Evolutionary conservation across 768 basidiomycete species (phyloP).

Genomic region (Podaxis mareebaensis): DNA sequence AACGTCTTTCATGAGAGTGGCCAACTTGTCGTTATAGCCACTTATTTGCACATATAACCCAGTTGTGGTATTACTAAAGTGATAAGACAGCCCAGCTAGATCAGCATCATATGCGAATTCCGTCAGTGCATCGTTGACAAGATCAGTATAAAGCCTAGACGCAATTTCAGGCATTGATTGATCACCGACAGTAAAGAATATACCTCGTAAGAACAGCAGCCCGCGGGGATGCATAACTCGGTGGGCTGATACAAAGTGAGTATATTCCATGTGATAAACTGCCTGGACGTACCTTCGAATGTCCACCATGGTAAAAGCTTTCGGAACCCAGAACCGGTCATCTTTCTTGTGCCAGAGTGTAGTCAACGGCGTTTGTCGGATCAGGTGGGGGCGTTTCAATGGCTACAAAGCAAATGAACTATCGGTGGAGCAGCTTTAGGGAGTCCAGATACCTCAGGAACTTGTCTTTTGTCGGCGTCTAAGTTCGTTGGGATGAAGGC

Average conservation of each 20-base stretch:
- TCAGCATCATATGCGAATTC: constrained; percentile 94
- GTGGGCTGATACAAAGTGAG: constrained; percentile 40
- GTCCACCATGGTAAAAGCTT: constrained; percentile 75
- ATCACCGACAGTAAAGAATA: constrained; percentile 18
- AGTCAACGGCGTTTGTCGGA: constrained; percentile 69
- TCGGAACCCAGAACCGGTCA: constrained; percentile 94
- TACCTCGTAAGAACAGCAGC: constrained; percentile 74
- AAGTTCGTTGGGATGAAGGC: constrained; percentile 89
- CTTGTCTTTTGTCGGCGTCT: constrained; percentile 75
- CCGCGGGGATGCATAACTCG: constrained; percentile 63
- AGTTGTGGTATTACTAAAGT: constrained; percentile 57
- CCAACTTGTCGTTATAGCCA: constrained; percentile 93
- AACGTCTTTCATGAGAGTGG: constrained; percentile 70
- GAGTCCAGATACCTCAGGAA: constrained; percentile 50
- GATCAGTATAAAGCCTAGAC: constrained; percentile 74
- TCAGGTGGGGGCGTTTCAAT: constrained; percentile 68
- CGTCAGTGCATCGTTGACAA: constrained; percentile 85
- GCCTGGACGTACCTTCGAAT: constrained; percentile 59
- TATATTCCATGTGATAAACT: neutral
- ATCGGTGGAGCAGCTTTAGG: constrained; percentile 2
- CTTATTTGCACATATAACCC: constrained; percentile 68
- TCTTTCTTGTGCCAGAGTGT: constrained; percentile 97
- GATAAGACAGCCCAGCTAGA: constrained; percentile 84
- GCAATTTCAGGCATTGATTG: constrained; percentile 1
- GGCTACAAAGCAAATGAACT: constrained; percentile 48